These are phyloP conservation scores for Fusarium heterosporum DNA, from an alignment of 2,329 filamentous ascomycete genomes.

Conservation along the genomic window DNA sequence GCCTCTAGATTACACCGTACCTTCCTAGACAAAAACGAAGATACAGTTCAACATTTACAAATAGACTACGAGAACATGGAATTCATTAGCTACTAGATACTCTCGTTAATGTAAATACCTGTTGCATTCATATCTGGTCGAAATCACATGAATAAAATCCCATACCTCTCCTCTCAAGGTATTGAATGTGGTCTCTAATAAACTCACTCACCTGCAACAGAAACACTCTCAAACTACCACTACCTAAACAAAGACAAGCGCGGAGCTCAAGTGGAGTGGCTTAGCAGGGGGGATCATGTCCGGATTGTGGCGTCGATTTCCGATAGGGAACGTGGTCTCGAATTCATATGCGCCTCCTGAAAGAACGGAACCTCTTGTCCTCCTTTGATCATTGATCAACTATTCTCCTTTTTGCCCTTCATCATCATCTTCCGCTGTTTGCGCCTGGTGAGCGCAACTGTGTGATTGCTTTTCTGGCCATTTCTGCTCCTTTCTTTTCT, in stretches of 20 bases:
- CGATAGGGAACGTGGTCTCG: conserved; percentile 40
- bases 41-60: neutral
- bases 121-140: too few relatives aligned
- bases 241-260: conserved; percentile 21
- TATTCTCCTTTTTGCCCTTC: conserved; percentile 30
- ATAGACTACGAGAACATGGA: neutral
- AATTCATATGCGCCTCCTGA: conserved; percentile 41
- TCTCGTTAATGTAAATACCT: neutral
- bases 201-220: neutral
- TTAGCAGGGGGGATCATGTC: conserved; percentile 24
- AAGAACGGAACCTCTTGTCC: conserved; percentile 15
- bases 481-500: conserved; percentile 19
- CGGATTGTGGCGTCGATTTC: conserved; percentile 35
- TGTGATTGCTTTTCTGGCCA: conserved; percentile 24
- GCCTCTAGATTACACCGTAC: neutral
- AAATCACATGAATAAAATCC: too few relatives aligned
- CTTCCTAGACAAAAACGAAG: neutral
- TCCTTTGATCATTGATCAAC: conserved; percentile 23
- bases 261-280: conserved; percentile 30
- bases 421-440: conserved; percentile 22
- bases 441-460: conserved; percentile 39
- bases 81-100: neutral
- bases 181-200: neutral
- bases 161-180: neutral
- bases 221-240: conserved; percentile 2